These are phyloP conservation scores for Urostyla sp. DNA, from an alignment of 73 alveolate species.

Conservation along the genomic window DNA sequence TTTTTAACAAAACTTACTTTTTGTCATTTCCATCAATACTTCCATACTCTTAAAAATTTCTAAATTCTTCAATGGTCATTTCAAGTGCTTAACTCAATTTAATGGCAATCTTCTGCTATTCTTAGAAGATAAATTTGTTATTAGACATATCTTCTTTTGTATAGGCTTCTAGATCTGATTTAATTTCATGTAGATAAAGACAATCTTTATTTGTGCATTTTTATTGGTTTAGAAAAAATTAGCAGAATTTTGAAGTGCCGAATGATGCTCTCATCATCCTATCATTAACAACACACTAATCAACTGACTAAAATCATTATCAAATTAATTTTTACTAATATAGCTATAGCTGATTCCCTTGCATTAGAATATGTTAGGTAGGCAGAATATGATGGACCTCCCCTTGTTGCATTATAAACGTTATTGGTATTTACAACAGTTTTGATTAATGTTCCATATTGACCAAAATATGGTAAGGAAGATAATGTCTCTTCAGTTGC, in stretches of 20 bases:
- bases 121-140: constrained; percentile 40
- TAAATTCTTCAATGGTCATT: constrained; percentile 23
- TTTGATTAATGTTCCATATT: constrained; percentile 80
- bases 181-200: constrained; percentile 81
- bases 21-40: no score
- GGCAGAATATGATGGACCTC: constrained; percentile 84
- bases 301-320: constrained; percentile 55
- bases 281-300: constrained; percentile 66
- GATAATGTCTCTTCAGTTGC: constrained; percentile 76
- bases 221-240: constrained; percentile 75
- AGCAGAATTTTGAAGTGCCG: constrained; percentile 90
- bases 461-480: constrained; percentile 81
- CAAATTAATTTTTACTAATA: constrained; percentile 52
- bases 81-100: constrained; percentile 33
- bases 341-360: constrained; percentile 83
- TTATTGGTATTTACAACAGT: constrained; percentile 80
- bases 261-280: constrained; percentile 79
- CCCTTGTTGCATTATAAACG: constrained; percentile 73
- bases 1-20: no score
- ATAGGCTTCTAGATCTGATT: constrained; percentile 75
- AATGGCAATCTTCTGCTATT: constrained; percentile 37
- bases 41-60: background rate
- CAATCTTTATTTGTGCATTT: constrained; percentile 85
- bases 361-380: constrained; percentile 79
- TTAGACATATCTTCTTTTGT: constrained; percentile 69